A percentile compares a stretch with the other conserved stretches of the same genome.
These are phyloP conservation scores for Arctium minus DNA, from an alignment of 129 eudicot genomes.

Conservation along the genomic window DNA sequence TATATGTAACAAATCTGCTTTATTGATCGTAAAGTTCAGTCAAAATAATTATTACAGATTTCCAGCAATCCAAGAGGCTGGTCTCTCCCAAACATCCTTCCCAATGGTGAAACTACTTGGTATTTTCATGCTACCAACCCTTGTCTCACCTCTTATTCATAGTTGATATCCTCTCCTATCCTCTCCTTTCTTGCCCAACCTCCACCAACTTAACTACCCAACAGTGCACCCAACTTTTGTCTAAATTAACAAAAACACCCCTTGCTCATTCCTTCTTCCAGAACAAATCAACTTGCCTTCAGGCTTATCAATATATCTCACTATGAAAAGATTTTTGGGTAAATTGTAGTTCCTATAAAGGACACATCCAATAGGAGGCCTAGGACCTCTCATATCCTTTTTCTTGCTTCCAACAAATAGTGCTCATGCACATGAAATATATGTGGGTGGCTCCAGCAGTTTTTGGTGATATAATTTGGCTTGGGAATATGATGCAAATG, in stretches of 20 bases:
- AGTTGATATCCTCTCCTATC: neutral
- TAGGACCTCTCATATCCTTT: neutral
- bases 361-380: neutral
- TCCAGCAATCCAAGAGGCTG: neutral
- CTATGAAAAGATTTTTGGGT: neutral
- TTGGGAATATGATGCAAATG: neutral
- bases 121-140: no score
- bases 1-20: neutral
- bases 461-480: neutral
- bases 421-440: neutral
- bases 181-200: neutral
- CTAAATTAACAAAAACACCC: neutral
- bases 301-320: neutral
- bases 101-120: neutral
- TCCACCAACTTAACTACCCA: neutral
- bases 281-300: neutral
- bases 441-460: neutral
- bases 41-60: neutral
- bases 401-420: neutral
- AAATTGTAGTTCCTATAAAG: neutral
- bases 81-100: neutral
- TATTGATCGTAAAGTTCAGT: neutral
- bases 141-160: neutral
- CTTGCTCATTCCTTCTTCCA: neutral
- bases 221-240: neutral